Conservation (phyloP, 2,329 filamentous ascomycete genomes). For the Grosmannia huntii region DNA sequence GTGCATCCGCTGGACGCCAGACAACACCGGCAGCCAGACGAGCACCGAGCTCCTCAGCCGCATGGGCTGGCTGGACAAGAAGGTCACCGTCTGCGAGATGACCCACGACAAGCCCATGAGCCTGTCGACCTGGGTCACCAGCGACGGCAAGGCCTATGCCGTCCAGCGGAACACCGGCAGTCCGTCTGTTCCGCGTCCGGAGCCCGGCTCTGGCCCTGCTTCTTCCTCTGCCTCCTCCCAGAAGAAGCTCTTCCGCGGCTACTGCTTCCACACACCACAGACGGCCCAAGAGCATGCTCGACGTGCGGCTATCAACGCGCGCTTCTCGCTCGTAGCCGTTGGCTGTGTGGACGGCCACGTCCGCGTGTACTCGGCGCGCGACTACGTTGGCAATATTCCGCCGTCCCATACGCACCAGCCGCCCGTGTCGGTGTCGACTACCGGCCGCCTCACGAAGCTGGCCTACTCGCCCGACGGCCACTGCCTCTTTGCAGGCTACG, state of each 20-base stretch:
- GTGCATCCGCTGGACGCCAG: conserved; percentile 88
- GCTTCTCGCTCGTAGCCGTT: conserved; percentile 86
- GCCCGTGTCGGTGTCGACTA: conserved; percentile 52
- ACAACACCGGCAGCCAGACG: conserved; percentile 70
- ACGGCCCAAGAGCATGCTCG: conserved; percentile 47
- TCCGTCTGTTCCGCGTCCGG: conserved; percentile 6
- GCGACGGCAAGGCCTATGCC: conserved; percentile 76
- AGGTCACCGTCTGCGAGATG: conserved; percentile 67
- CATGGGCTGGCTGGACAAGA: conserved; percentile 76
- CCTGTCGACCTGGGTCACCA: conserved; percentile 81
- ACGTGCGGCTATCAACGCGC: conserved; percentile 76
- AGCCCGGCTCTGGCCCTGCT: conserved; percentile 24
- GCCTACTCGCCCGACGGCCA: conserved; percentile 92
- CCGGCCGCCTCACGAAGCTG: conserved; percentile 62
- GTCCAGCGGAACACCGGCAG: conserved; percentile 53
- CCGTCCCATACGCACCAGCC: conserved; percentile 66
- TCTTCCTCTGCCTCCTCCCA: conserved; percentile 19
- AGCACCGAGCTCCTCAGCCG: conserved; percentile 80
- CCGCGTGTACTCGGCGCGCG: conserved; percentile 80
- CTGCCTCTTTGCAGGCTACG: conserved; percentile 86
- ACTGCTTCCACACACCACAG: conserved; percentile 74
- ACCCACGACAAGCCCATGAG: conserved; percentile 95
- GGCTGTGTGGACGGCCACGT: conserved; percentile 70
- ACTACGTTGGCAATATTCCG: conserved; percentile 88
- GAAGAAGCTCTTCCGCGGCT: conserved; percentile 70